Conservation (phyloP, 345 rosid genomes). For the Citrus sinensis region DNA sequence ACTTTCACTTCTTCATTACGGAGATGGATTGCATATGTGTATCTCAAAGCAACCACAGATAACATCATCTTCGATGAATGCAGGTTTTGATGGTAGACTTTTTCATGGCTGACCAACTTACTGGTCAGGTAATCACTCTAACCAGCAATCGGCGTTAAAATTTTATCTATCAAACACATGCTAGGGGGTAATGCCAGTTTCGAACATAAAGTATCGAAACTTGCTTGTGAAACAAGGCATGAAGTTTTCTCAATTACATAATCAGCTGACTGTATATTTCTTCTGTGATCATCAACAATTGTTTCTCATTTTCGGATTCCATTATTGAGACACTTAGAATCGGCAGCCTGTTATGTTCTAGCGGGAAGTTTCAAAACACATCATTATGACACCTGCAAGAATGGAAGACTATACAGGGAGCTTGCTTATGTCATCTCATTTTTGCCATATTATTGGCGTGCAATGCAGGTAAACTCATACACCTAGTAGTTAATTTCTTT, state of each 20-base stretch:
- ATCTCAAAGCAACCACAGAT: not conserved
- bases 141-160: not conserved
- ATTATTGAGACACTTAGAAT: conserved; percentile 71
- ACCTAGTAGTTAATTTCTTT: not conserved
- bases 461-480: conserved; percentile 66
- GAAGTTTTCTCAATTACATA: not conserved
- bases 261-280: not conserved
- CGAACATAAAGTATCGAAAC: not conserved
- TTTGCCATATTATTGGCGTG: conserved; percentile 91
- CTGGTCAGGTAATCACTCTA: conserved; percentile 67
- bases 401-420: conserved; percentile 61
- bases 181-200: not conserved
- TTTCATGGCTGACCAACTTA: conserved; percentile 98
- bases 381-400: conserved; percentile 56
- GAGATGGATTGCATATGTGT: not conserved
- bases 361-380: conserved; percentile 71
- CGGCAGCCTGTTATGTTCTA: conserved; percentile 79
- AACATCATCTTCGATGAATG: not conserved
- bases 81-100: conserved; percentile 92
- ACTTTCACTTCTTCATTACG: not conserved
- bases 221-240: not conserved
- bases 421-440: conserved; percentile 81
- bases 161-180: not conserved
- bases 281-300: not conserved
- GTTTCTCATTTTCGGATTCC: conserved; percentile 50